Percentiles rank a stretch among this genome's conserved stretches.
These are phyloP conservation scores for Claviceps quebecensis DNA, from an alignment of 2,329 filamentous ascomycete genomes.

Conservation along the genomic window DNA sequence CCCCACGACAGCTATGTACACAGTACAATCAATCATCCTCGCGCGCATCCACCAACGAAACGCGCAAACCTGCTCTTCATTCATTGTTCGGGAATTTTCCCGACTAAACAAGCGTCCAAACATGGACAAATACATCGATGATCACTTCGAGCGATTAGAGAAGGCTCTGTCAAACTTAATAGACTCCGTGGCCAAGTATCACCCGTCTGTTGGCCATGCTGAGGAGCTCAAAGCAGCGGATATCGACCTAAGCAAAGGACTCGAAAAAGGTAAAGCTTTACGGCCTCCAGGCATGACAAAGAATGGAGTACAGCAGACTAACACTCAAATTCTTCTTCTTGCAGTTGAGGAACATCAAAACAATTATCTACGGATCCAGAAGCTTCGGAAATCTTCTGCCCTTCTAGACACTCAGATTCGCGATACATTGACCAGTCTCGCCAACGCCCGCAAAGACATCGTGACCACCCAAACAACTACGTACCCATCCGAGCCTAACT, in stretches of 20 bases:
- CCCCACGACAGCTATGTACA: conserved; percentile 9
- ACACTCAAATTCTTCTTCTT: neutral
- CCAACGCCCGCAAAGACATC: conserved; percentile 59
- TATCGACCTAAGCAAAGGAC: conserved; percentile 47
- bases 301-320: neutral
- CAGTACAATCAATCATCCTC: neutral
- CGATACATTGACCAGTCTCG: conserved; percentile 54
- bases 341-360: conserved; percentile 60
- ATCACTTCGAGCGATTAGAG: conserved; percentile 51
- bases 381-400: conserved; percentile 51
- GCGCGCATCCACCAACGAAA: neutral
- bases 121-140: conserved; percentile 51
- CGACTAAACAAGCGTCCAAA: neutral
- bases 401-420: conserved; percentile 60
- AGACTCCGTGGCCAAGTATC: conserved; percentile 71
- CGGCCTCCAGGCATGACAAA: neutral
- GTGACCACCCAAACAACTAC: conserved; percentile 45
- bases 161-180: conserved; percentile 54
- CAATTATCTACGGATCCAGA: conserved; percentile 54
- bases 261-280: conserved; percentile 44
- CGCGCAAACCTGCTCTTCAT: neutral
- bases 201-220: conserved; percentile 54
- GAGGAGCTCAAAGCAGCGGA: conserved; percentile 59
- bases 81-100: neutral
- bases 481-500: conserved; percentile 35